A percentile compares a stretch with the other conserved stretches of the same genome.
Conservation (phyloP, 768 basidiomycete genomes). For the Leccinum obscurum region DNA sequence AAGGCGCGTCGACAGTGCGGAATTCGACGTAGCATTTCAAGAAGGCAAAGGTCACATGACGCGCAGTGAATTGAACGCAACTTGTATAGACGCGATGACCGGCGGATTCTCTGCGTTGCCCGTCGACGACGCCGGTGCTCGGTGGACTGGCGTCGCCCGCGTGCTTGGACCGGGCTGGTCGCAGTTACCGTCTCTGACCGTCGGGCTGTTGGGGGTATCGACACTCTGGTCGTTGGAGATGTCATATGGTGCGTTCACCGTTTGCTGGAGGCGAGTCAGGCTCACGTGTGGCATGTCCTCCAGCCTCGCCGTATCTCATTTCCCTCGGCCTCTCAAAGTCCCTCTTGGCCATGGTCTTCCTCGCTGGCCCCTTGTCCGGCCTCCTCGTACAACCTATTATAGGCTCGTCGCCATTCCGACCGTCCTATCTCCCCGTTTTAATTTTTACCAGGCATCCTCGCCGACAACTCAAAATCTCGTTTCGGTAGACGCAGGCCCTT, state of each 20-base stretch:
- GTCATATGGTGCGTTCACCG: conserved; percentile 64
- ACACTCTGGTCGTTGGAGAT: conserved; percentile 95
- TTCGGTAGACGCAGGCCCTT: conserved; percentile 87
- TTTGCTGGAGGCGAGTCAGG: background rate
- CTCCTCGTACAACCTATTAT: conserved; percentile 91
- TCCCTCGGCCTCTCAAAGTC: conserved; percentile 87
- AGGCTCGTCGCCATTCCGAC: conserved; percentile 40
- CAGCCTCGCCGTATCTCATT: conserved; percentile 85
- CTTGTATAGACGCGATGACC: background rate
- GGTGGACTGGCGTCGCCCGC: conserved; percentile 39
- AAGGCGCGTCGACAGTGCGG: conserved; percentile 14
- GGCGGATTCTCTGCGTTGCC: conserved; percentile 55
- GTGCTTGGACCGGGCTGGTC: conserved; percentile 70
- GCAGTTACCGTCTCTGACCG: conserved; percentile 67
- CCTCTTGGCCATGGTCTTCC: conserved; percentile 85
- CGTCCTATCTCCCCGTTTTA: background rate
- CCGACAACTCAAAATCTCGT: conserved; percentile 80
- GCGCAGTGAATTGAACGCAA: background rate
- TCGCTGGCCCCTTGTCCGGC: conserved; percentile 89
- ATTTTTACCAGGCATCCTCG: conserved; percentile 50
- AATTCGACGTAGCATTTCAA: background rate
- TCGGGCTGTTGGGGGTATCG: conserved; percentile 82
- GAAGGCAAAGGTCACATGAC: background rate
- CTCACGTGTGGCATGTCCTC: conserved; percentile 1
- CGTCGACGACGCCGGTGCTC: conserved; percentile 35